Evolutionary conservation across 495 filamentous ascomycete species (phyloP).

Genomic region (Elasticomyces elasticus): DNA sequence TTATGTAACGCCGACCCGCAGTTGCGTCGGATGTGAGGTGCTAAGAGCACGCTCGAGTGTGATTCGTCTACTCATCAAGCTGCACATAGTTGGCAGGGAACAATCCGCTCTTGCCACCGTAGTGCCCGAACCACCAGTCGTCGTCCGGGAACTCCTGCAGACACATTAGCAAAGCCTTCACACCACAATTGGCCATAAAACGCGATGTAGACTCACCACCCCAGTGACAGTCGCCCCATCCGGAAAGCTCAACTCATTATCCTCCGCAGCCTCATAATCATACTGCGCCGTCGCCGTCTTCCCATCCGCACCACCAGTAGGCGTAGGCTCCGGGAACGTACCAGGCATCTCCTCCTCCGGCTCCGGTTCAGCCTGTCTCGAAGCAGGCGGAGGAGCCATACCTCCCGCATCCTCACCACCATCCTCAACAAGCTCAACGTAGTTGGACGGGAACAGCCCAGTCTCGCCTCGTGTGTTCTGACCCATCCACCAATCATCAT

Average conservation of each 20-base stretch:
- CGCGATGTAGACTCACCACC: slow-evolving; percentile 42
- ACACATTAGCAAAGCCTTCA: slow-evolving; percentile 13
- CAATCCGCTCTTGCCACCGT: slow-evolving; percentile 66
- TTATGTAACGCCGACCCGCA: too few species aligned
- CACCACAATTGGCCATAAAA: background rate
- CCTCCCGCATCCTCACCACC: slow-evolving; percentile 20
- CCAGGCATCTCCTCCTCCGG: slow-evolving; percentile 15
- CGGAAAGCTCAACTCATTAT: slow-evolving; percentile 91
- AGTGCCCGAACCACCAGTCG: slow-evolving; percentile 95
- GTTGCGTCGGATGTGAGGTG: too few species aligned
- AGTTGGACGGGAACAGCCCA: slow-evolving; percentile 93
- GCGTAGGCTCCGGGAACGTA: slow-evolving; percentile 30
- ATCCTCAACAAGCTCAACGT: slow-evolving; percentile 69
- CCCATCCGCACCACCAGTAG: slow-evolving; percentile 32
- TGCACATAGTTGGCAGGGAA: slow-evolving; percentile 53
- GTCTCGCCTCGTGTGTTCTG: slow-evolving; percentile 68
- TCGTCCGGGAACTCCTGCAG: slow-evolving; percentile 91
- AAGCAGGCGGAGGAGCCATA: slow-evolving; percentile 25
- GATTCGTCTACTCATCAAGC: slow-evolving; percentile 30
- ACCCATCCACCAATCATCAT: slow-evolving; percentile 95
- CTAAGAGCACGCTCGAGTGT: too few species aligned
- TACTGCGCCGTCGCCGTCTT: slow-evolving; percentile 75
- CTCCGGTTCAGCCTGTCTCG: slow-evolving; percentile 27
- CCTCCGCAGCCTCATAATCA: slow-evolving; percentile 95
- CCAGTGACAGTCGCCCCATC: slow-evolving; percentile 68